phyloP scores from a whole-genome alignment of 2,329 filamentous ascomycete genomes.

The Gliomastix tumulicola region DNA sequence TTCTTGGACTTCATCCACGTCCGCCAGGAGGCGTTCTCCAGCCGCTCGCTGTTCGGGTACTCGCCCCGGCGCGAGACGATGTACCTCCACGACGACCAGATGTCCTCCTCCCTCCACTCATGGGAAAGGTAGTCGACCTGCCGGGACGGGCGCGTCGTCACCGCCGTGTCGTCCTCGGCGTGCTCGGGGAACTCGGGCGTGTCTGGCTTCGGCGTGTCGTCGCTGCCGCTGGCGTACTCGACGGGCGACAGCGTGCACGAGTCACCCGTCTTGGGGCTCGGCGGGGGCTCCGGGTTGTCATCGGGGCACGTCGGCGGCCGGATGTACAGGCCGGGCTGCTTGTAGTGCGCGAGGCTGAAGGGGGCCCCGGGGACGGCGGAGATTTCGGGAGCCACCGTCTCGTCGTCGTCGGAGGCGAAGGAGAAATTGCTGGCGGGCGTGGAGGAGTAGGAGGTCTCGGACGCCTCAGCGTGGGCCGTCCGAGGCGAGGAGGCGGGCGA shows the following conservation, averaged over 20 bases:
- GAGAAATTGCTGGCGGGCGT: conserved; percentile 59
- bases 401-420: conserved; percentile 50
- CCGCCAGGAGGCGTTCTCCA: conserved; percentile 96
- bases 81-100: conserved; percentile 96
- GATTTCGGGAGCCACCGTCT: conserved; percentile 33
- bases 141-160: conserved; percentile 68
- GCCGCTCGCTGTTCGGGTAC: conserved; percentile 71
- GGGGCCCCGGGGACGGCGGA: conserved; percentile 36
- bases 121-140: conserved; percentile 96
- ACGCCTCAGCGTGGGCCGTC: conserved; percentile 43
- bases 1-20: conserved; percentile 94
- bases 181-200: conserved; percentile 49
- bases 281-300: conserved; percentile 40
- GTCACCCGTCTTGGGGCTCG: conserved; percentile 40
- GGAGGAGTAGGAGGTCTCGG: conserved; percentile 51
- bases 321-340: conserved; percentile 36
- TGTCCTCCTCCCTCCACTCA: conserved; percentile 90
- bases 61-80: conserved; percentile 73
- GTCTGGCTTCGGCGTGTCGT: conserved; percentile 46
- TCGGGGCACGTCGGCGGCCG: conserved; percentile 18
- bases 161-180: conserved; percentile 73
- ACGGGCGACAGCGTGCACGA: conserved; percentile 46
- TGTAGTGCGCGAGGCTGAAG: conserved; percentile 38
- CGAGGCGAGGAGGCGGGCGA: conserved; percentile 51
- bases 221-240: conserved; percentile 46